Evolutionary conservation across 1,284 basidiomycete genomes (phyloP), one percentile per base, ranked within the genome.

Genomic region (Irpex sp.): DNA sequence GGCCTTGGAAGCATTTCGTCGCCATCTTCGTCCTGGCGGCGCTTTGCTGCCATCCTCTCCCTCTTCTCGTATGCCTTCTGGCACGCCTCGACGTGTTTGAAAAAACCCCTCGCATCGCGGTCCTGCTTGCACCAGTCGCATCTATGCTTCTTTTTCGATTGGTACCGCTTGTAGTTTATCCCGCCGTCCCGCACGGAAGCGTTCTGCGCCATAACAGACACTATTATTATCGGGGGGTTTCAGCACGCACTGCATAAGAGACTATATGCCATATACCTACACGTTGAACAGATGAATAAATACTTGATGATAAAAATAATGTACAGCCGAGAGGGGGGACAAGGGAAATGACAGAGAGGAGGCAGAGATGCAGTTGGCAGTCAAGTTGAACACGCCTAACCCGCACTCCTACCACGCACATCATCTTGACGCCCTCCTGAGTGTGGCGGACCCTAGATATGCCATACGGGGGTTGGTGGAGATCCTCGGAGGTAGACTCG

Each of bases 1-100:
- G 39, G 39, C 10, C 10, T 12, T 16, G 10, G 39, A 16, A 16
- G 10, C 39, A 42, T 42, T 9, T 18, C 71, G 74, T 23, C 23
- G 47, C 45, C 61, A 58, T 19, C 59, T n/a, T 51, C 58, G 4
- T 19, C 19, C 39, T 18, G 36, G n/a, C 14, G 28, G 18, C 16
- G 33, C 19, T 35, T 51, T 47, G 18, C 14, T 56, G 16, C 54
- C 37, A 19, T 49, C 49, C 55, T 33, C 36, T n/a, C 33, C 14
- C 36, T 53, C 49, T 9, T 37, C 28, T 14, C 18, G 9, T n/a
- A 23, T 33, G 57, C 14, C 51, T 63, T 14, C 6, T 42, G 48
- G 57, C 37, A 28, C 28, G n/a, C 23, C 47, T 56, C 48, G 39
- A 16, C 42, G 18, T 21, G 42, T 42, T 42, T 9, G 39, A 12